phyloP scores from a whole-genome alignment of 1,139 yeast genomes.

The Pichia sp. region DNA sequence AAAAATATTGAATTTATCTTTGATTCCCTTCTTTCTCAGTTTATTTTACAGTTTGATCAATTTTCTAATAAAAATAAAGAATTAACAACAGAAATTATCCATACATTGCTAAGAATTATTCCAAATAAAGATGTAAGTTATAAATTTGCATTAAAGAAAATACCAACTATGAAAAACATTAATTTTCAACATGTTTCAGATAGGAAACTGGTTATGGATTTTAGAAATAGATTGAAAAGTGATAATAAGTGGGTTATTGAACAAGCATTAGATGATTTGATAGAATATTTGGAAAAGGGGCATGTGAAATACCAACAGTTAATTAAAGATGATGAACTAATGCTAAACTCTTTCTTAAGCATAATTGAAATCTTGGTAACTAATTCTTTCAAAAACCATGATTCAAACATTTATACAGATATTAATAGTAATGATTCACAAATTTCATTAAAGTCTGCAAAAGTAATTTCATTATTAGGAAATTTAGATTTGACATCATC shows the following conservation, averaged over 20 bases:
- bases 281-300: constrained; percentile 42
- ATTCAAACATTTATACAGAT: background rate
- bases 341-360: constrained; percentile 1
- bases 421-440: constrained; percentile 29
- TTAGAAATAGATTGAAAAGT: constrained; percentile 51
- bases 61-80: constrained; percentile 45
- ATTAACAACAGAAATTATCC: constrained; percentile 35
- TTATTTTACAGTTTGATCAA: constrained; percentile 57
- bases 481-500: constrained; percentile 50
- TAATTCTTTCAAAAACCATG: constrained; percentile 2
- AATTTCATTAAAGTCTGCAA: constrained; percentile 56
- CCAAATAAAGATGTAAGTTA: constrained; percentile 9
- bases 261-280: constrained; percentile 70
- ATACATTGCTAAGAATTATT: background rate
- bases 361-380: constrained; percentile 5
- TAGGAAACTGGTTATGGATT: constrained; percentile 36
- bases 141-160: constrained; percentile 5
- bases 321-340: constrained; percentile 8
- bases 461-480: constrained; percentile 72
- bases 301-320: constrained; percentile 28
- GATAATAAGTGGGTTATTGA: constrained; percentile 73
- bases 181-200: constrained; percentile 16
- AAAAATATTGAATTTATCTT: constrained; percentile 50
- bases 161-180: constrained; percentile 12
- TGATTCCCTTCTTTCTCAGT: constrained; percentile 49